Percentiles rank a stretch among this genome's conserved stretches.
Conservation (phyloP, 257 asterid species). For the Forsythia suspensa region DNA sequence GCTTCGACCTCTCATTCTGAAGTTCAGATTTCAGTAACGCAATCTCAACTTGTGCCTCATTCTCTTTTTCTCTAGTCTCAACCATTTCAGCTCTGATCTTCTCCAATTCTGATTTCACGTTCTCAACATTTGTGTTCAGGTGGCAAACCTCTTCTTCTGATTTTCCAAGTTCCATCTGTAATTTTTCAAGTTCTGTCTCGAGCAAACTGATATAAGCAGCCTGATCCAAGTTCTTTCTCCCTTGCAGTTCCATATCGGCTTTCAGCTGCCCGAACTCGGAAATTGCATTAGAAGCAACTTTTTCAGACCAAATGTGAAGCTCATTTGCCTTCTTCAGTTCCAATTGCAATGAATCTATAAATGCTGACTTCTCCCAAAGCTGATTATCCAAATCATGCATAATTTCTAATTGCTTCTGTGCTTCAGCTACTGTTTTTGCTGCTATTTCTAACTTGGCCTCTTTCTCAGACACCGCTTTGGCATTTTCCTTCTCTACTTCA, state of each 20-base stretch:
- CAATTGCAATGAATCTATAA: constrained; percentile 29
- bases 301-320: constrained; percentile 24
- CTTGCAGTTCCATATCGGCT: constrained; percentile 33
- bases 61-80: constrained; percentile 36
- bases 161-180: constrained; percentile 24
- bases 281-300: constrained; percentile 31
- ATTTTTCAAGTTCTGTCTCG: constrained; percentile 38
- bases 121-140: constrained; percentile 10
- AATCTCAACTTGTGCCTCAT: constrained; percentile 45
- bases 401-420: constrained; percentile 23
- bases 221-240: constrained; percentile 39
- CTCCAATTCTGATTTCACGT: constrained; percentile 34
- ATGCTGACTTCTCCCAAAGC: constrained; percentile 32
- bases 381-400: constrained; percentile 40
- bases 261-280: constrained; percentile 29
- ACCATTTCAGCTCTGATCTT: constrained; percentile 14
- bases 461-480: constrained; percentile 12
- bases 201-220: constrained; percentile 29
- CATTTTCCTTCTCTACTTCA: constrained; percentile 25
- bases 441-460: constrained; percentile 25
- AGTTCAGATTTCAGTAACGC: constrained; percentile 50
- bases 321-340: constrained; percentile 39
- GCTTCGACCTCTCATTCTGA: constrained; percentile 46
- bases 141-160: constrained; percentile 22
- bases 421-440: constrained; percentile 17